Conservation (phyloP, 805 yeast genomes). For the Candida sanyiensis region DNA sequence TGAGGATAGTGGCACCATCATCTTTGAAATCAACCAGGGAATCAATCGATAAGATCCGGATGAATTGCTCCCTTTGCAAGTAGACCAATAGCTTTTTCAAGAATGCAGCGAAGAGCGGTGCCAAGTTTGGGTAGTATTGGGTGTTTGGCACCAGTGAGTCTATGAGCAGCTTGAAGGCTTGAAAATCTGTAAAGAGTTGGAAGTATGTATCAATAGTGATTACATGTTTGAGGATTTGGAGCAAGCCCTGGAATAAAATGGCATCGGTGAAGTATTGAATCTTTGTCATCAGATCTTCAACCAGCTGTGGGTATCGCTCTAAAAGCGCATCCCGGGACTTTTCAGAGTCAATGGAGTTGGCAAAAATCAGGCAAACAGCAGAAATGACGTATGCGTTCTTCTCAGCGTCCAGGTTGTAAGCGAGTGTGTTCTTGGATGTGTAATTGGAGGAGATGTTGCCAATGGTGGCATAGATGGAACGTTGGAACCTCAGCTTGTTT, state of each 20-base stretch:
- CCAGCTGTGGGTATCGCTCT: conserved; percentile 12
- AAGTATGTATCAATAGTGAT: conserved; percentile 13
- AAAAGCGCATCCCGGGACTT: conserved; percentile 14
- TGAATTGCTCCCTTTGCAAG: conserved; percentile 10
- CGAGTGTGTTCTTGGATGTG: conserved; percentile 14
- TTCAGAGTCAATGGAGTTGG: conserved; percentile 22
- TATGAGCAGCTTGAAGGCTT: conserved; percentile 11
- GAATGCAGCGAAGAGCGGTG: conserved; percentile 12
- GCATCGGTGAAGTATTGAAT: conserved; percentile 22
- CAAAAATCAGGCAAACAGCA: conserved; percentile 18
- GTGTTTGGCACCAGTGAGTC: conserved; percentile 22
- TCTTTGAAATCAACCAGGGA: conserved; percentile 11
- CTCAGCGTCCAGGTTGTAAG: conserved; percentile 4
- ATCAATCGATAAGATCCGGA: conserved; percentile 6
- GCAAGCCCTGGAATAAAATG: conserved; percentile 23
- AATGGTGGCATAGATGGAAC: conserved; percentile 21
- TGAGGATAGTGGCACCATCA: conserved; percentile 9
- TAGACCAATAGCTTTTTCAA: conserved; percentile 21
- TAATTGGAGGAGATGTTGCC: conserved; percentile 26
- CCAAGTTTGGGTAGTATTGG: conserved; percentile 22
- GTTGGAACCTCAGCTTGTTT: conserved; percentile 18
- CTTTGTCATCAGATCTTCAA: conserved; percentile 13
- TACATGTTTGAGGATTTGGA: conserved; percentile 20
- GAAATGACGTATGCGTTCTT: conserved; percentile 23
- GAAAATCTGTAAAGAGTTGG: conserved; percentile 13